phyloP scores from a whole-genome alignment of 257 asterid genomes.

The Agastache rugosa region DNA sequence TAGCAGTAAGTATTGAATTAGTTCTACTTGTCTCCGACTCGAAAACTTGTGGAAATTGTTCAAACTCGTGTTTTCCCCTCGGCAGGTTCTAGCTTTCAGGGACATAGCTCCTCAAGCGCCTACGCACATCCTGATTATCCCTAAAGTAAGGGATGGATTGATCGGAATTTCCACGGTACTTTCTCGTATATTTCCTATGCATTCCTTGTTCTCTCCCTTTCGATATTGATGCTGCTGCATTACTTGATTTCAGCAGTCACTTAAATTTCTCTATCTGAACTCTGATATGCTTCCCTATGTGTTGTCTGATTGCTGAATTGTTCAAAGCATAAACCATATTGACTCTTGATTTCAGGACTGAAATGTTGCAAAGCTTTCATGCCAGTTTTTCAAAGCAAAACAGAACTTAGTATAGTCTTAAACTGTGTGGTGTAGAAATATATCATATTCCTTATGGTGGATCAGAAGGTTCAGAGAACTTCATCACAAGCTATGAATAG shows the following conservation, averaged over 20 bases:
- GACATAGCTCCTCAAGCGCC: conserved; percentile 90
- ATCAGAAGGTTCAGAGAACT: not conserved
- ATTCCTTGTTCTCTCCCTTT: not conserved
- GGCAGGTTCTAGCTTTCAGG: conserved; percentile 95
- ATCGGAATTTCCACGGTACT: conserved; percentile 74
- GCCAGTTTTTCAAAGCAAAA: not conserved
- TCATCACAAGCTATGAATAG: not conserved
- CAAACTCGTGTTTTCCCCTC: conserved; percentile 11
- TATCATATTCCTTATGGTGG: not conserved
- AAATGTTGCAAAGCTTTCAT: not conserved
- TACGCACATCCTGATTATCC: conserved; percentile 77
- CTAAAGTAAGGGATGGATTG: conserved; percentile 82
- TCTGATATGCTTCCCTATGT: not conserved
- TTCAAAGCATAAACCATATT: not conserved
- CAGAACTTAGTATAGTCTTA: not conserved
- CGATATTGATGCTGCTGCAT: not conserved
- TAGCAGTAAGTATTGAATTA: not conserved
- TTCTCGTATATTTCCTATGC: not conserved
- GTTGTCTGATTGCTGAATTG: not conserved
- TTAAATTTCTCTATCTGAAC: not conserved
- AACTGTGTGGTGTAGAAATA: conserved; percentile 1
- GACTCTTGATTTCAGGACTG: not conserved
- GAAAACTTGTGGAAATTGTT: not conserved
- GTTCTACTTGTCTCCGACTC: not conserved
- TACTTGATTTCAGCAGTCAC: not conserved